phyloP scores from a whole-genome alignment of 208 protist species.

The Leishmania gerbilli region DNA sequence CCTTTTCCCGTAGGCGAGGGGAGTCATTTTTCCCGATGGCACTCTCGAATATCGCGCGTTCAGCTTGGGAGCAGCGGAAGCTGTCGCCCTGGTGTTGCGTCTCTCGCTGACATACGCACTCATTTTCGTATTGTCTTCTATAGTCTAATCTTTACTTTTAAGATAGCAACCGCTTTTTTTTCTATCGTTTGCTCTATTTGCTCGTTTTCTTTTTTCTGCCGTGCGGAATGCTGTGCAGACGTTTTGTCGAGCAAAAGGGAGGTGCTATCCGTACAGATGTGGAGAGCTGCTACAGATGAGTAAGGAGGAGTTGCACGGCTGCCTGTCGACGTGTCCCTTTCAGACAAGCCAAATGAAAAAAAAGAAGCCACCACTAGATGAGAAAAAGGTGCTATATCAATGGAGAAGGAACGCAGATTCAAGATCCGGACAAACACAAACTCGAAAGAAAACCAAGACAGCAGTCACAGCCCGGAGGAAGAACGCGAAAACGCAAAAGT shows the following conservation, averaged over 20 bases:
- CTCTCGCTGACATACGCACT: constrained; percentile 10
- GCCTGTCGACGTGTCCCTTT: background rate
- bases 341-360: background rate
- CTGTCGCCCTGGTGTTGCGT: constrained; percentile 2
- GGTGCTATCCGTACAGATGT: background rate
- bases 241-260: background rate
- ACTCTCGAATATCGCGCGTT: constrained; percentile 9
- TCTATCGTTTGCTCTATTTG: background rate
- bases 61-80: constrained; percentile 5
- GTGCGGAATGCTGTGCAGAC: background rate
- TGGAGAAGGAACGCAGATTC: background rate
- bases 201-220: background rate
- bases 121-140: constrained; percentile 6
- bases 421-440: background rate
- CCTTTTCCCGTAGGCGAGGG: background rate
- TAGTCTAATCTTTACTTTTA: background rate
- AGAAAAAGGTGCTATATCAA: background rate
- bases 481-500: background rate
- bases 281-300: constrained; percentile 3
- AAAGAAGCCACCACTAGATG: background rate
- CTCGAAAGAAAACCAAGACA: background rate
- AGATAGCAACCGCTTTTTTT: background rate
- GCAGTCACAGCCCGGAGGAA: constrained; percentile 7
- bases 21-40: background rate
- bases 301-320: background rate